A percentile compares a stretch with the other conserved stretches of the same genome.
These are phyloP conservation scores for Pelargonium cotyledonis DNA, from an alignment of 441 rosid genomes.

Conservation along the genomic window DNA sequence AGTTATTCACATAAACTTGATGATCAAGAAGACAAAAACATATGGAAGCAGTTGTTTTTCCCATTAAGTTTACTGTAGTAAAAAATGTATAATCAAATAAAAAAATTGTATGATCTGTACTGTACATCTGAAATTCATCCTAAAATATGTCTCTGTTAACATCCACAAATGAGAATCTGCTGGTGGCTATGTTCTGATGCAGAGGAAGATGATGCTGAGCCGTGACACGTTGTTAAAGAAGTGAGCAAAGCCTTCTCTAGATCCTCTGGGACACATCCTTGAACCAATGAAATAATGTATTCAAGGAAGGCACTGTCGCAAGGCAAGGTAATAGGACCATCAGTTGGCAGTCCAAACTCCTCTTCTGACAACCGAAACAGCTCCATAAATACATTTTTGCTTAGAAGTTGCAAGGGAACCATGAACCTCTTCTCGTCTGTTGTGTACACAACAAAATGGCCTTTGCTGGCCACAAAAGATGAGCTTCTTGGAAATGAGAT, in stretches of 20 bases:
- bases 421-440: conserved; percentile 12
- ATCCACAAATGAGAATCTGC: conserved; percentile 6
- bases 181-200: conserved; percentile 3
- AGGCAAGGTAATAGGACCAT: conserved; percentile 18
- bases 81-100: background rate
- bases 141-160: background rate
- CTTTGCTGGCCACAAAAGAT: conserved; percentile 5
- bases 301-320: conserved; percentile 17
- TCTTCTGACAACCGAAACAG: conserved; percentile 19
- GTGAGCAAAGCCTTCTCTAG: conserved; percentile 18
- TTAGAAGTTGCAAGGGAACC: conserved; percentile 17
- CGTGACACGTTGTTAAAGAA: conserved; percentile 5
- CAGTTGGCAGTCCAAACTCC: conserved; percentile 22
- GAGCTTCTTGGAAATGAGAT: background rate
- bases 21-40: background rate
- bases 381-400: conserved; percentile 6
- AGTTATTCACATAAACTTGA: background rate
- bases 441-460: conserved; percentile 18
- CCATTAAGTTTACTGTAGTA: background rate
- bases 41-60: no score
- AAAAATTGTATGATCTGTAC: background rate
- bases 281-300: conserved; percentile 10
- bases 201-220: conserved; percentile 2
- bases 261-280: conserved; percentile 3
- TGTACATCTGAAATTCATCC: background rate